Conservation (phyloP, 2,329 filamentous ascomycete species). For the Knufia petricola region DNA sequence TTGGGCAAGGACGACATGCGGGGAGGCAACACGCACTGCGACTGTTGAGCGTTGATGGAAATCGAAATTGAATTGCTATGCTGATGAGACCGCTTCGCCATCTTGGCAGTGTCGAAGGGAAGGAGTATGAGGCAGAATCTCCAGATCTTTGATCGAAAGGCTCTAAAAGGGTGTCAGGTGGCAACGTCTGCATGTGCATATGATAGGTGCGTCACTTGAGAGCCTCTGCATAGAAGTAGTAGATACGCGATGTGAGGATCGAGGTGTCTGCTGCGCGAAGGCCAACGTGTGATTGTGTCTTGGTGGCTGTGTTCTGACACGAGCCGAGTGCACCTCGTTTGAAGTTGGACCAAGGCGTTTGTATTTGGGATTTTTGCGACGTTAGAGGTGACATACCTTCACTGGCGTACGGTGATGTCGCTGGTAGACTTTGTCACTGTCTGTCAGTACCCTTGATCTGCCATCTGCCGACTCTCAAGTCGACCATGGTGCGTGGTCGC, state of each 20-base stretch:
- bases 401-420: neutral
- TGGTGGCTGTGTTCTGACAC: neutral
- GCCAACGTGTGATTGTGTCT: too few species aligned
- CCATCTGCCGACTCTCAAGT: too few species aligned
- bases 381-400: neutral
- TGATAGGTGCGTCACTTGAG: too few species aligned
- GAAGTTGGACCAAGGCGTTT: neutral
- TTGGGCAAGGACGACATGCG: conserved; percentile 5
- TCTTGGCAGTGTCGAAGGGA: neutral
- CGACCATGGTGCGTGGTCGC: too few species aligned
- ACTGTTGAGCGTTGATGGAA: neutral
- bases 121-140: too few species aligned
- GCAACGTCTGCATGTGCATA: too few species aligned
- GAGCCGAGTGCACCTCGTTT: neutral
- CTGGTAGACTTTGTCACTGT: neutral
- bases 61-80: neutral
- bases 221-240: neutral
- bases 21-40: neutral
- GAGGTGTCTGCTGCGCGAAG: too few species aligned
- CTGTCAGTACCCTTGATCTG: neutral
- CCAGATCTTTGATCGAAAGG: too few species aligned
- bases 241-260: too few species aligned
- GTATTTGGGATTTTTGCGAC: neutral
- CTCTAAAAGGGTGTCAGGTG: too few species aligned
- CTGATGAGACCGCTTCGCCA: conserved; percentile 6